Percentiles rank a stretch among this genome's conserved stretches.
Evolutionary conservation across 2,329 filamentous ascomycete species (phyloP).

Genomic region (Cladosporium sp.): DNA sequence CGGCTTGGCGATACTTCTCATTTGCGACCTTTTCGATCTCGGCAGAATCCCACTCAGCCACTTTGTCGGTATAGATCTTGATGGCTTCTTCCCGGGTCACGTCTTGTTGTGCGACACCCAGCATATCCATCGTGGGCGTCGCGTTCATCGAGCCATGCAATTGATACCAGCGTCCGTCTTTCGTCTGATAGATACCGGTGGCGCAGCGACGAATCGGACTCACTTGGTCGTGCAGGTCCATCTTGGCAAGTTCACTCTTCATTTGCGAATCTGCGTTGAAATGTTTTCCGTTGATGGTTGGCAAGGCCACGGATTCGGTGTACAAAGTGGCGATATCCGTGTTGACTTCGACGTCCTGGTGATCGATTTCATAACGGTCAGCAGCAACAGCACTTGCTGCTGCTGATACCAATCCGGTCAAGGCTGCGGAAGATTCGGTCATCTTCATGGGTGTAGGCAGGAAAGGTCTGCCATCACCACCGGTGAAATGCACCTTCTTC

Average conservation of each 20-base stretch:
- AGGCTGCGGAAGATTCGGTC: constrained; percentile 47
- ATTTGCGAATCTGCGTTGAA: background rate
- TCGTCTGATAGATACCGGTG: constrained; percentile 47
- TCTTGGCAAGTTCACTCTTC: background rate
- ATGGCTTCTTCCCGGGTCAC: constrained; percentile 38
- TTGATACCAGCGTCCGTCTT: constrained; percentile 46
- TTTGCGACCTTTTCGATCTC: constrained; percentile 41
- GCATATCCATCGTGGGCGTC: constrained; percentile 36
- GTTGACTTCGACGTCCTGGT: constrained; percentile 9
- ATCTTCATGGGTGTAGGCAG: constrained; percentile 53
- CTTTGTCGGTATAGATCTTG: constrained; percentile 39
- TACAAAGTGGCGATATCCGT: constrained; percentile 13
- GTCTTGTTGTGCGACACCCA: constrained; percentile 28
- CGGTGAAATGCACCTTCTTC: background rate
- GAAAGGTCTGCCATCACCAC: constrained; percentile 32
- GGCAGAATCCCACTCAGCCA: constrained; percentile 35
- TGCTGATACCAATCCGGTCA: constrained; percentile 23
- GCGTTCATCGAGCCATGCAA: constrained; percentile 47
- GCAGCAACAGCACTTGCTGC: background rate
- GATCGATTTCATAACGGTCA: constrained; percentile 6
- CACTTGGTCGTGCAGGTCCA: background rate
- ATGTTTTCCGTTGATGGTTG: constrained; percentile 4
- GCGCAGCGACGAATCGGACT: background rate
- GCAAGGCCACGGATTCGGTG: constrained; percentile 15
- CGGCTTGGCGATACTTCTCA: constrained; percentile 37